Conservation (phyloP, 352 stramenopile genomes). For the Pythium coloratum region DNA sequence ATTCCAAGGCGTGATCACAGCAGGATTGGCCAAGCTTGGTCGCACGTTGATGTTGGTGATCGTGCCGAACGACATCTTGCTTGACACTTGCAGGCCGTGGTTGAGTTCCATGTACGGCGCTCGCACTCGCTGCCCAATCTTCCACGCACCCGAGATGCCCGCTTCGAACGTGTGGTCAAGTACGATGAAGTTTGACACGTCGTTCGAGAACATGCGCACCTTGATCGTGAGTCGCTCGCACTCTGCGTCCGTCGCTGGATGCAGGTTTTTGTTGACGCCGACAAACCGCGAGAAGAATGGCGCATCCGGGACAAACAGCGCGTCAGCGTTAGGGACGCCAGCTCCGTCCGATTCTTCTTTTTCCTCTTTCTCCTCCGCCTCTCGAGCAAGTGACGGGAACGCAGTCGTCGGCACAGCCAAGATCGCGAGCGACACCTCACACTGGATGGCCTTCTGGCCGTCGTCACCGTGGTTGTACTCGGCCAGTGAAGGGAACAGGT, state of each 20-base stretch:
- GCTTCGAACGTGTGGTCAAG: constrained; percentile 82
- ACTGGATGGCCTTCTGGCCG: constrained; percentile 33
- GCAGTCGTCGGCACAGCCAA: constrained; percentile 50
- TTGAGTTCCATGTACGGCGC: constrained; percentile 76
- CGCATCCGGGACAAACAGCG: constrained; percentile 24
- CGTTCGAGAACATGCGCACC: constrained; percentile 71
- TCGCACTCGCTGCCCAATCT: constrained; percentile 68
- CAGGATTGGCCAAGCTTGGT: constrained; percentile 17
- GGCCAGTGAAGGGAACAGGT: constrained; percentile 63
- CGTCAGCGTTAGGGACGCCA: constrained; percentile 28
- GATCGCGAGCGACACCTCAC: constrained; percentile 65
- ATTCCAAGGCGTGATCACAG: constrained; percentile 65
- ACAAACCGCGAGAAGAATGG: constrained; percentile 64
- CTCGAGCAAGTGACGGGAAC: constrained; percentile 12
- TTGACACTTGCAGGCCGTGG: constrained; percentile 55
- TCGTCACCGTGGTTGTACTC: constrained; percentile 32
- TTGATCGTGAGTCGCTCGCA: constrained; percentile 64
- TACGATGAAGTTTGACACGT: constrained; percentile 84
- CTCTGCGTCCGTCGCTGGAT: constrained; percentile 32
- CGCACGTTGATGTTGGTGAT: constrained; percentile 41
- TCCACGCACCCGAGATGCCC: constrained; percentile 71
- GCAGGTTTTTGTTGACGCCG: constrained; percentile 61
- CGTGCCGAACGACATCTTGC: constrained; percentile 62
- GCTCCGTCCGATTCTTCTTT: constrained; percentile 23
- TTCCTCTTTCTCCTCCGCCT: constrained; percentile 44